Evolutionary conservation across 768 basidiomycete species (phyloP).

Genomic region (Nevesoporus exiguus): DNA sequence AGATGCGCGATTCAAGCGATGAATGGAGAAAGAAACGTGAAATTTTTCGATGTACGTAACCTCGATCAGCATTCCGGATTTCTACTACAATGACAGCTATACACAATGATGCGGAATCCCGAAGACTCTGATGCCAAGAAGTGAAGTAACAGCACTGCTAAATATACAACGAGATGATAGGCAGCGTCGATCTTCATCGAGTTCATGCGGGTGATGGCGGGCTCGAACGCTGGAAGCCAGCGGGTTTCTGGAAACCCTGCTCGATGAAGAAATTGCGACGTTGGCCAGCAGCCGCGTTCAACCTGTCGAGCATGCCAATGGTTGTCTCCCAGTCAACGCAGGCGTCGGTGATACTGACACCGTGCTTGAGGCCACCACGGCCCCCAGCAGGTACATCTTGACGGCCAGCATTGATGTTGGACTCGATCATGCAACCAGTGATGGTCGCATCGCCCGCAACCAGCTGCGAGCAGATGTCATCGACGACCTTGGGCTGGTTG

Average conservation of each 20-base stretch:
- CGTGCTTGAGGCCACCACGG: conserved; percentile 64
- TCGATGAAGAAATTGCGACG: conserved; percentile 28
- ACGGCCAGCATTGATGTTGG: conserved; percentile 84
- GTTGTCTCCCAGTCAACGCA: conserved; percentile 87
- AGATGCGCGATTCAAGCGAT: not conserved
- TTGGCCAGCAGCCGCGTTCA: conserved; percentile 47
- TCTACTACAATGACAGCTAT: not conserved
- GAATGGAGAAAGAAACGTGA: not conserved
- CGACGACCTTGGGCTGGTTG: conserved; percentile 83
- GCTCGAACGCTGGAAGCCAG: conserved; percentile 24
- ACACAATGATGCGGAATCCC: not conserved
- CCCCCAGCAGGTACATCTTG: conserved; percentile 84
- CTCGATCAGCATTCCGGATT: not conserved
- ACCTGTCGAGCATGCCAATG: conserved; percentile 64
- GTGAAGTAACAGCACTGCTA: conserved; percentile 5
- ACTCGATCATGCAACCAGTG: conserved; percentile 97
- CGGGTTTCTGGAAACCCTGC: conserved; percentile 24
- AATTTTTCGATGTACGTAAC: not conserved
- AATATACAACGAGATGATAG: conserved; percentile 3
- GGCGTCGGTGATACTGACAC: conserved; percentile 89
- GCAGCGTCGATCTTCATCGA: not conserved
- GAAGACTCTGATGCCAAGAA: not conserved
- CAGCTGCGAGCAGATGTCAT: conserved; percentile 72
- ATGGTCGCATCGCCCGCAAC: conserved; percentile 62
- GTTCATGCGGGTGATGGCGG: conserved; percentile 13